These are phyloP conservation scores for Parachaetomium inaequale DNA, from an alignment of 495 filamentous ascomycete genomes.

Conservation along the genomic window DNA sequence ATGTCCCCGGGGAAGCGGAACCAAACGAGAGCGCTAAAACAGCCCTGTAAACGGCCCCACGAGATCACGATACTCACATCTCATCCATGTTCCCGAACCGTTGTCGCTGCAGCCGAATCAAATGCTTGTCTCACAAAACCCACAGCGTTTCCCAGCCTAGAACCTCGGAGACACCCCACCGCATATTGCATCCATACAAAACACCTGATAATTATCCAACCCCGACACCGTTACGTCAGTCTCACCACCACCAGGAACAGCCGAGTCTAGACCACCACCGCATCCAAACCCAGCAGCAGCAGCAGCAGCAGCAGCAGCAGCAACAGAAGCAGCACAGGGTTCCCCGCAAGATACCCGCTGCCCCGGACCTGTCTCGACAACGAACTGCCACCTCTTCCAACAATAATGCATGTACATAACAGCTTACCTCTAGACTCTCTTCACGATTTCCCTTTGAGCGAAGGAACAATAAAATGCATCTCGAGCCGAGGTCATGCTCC, in stretches of 20 bases:
- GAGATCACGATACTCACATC: too few relatives aligned
- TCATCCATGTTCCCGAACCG: too few relatives aligned
- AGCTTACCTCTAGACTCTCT: neutral
- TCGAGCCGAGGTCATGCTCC: conserved; percentile 1
- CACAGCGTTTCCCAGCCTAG: too few relatives aligned
- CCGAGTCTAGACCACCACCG: neutral
- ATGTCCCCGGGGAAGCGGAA: conserved; percentile 6
- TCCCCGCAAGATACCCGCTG: conserved; percentile 7
- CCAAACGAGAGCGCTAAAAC: conserved; percentile 6
- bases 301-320: too few relatives aligned
- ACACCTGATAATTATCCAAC: too few relatives aligned
- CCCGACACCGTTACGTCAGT: neutral
- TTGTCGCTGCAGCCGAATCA: too few relatives aligned
- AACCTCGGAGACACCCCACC: too few relatives aligned
- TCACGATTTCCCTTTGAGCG: conserved; percentile 17
- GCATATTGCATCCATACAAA: too few relatives aligned
- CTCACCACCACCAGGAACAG: neutral
- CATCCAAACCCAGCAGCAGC: neutral
- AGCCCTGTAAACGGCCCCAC: neutral
- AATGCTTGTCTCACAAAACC: too few relatives aligned
- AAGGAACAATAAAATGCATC: conserved; percentile 1
- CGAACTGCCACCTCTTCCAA: too few relatives aligned
- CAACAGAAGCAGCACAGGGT: neutral
- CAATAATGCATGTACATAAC: too few relatives aligned
- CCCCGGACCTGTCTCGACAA: neutral